phyloP scores from a whole-genome alignment of 108 stramenopile genomes.

The Conticribra weissflogii region DNA sequence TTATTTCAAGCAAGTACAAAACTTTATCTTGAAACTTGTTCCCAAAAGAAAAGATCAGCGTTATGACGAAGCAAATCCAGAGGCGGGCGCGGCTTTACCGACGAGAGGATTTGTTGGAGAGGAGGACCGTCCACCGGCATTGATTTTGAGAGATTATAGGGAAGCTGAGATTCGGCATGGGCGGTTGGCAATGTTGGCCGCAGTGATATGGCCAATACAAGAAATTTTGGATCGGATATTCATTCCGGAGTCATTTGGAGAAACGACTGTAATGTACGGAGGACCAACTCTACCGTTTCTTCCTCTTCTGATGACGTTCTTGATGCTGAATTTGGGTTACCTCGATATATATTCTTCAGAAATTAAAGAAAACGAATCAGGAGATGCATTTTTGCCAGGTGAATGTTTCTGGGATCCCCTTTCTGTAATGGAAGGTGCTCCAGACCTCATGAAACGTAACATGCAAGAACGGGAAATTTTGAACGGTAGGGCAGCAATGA shows the following conservation, averaged over 20 bases:
- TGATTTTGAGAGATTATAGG: slow-evolving; percentile 84
- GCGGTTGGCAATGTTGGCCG: slow-evolving; percentile 89
- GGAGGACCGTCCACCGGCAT: slow-evolving; percentile 63
- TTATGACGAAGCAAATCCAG: slow-evolving; percentile 12
- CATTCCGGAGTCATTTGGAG: slow-evolving; percentile 63
- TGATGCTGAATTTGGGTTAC: slow-evolving; percentile 86
- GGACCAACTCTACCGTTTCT: slow-evolving; percentile 78
- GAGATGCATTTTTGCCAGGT: slow-evolving; percentile 85
- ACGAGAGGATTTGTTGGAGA: slow-evolving; percentile 34
- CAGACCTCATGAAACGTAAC: slow-evolving; percentile 80
- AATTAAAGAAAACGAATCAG: slow-evolving; percentile 76
- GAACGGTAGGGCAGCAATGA: slow-evolving; percentile 94
- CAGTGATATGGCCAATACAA: slow-evolving; percentile 84
- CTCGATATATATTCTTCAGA: slow-evolving; percentile 78
- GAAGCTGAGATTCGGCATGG: slow-evolving; percentile 92
- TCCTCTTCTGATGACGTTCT: slow-evolving; percentile 75
- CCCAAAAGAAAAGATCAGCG: slow-evolving; percentile 49
- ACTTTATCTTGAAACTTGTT: slow-evolving; percentile 50
- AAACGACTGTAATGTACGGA: slow-evolving; percentile 66
- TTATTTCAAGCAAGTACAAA: slow-evolving; percentile 67
- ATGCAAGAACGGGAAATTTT: slow-evolving; percentile 91
- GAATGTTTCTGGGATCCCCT: slow-evolving; percentile 93
- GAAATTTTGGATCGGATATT: slow-evolving; percentile 79
- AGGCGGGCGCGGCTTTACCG: slow-evolving; percentile 39
- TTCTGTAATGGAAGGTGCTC: slow-evolving; percentile 75